Base-by-base conservation (phyloP, 2,329 filamentous ascomycete species). In the Trichoderma lentiforme region DNA sequence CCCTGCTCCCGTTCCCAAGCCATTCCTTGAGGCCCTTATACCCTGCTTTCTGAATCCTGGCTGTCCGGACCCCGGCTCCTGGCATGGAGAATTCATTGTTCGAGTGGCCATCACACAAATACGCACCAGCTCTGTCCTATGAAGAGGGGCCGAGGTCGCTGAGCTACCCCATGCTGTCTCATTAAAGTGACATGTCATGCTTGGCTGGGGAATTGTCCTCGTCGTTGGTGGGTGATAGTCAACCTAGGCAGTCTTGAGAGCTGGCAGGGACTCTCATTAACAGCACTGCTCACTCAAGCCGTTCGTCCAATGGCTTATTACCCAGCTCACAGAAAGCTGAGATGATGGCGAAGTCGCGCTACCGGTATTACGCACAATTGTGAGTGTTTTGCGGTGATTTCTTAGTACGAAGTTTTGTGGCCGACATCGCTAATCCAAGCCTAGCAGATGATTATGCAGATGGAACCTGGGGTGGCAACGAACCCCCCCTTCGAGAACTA, bases 151-250 rank as follows among this genome's bases (percentile, higher is more conserved):
- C 47, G 62, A 21, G n/a, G 53, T 43, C 56, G 56, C 63, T 67
- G 30, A 36, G 28, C 28, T 18, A 21, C 53, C 47, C 62, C 56
- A 30, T 65, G 63, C 63, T 28, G 70, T 62, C 39, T 28, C 63
- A 61, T 2, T 26, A 71, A 62, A 67, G 39, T 71, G 70, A 71
- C 70, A 51, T 58, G 62, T 71, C 70, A 71, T 71, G 62, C 70
- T 43, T 53, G 63, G 34, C 70, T 39, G 24, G 43, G 56, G 39
- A 61, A 51, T 39, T 61, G 30, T 57, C 36, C 32, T 57, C 39
- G 12, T 21, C 30, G 58, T 64, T 70, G 60, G 32, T 32, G 26
- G 30, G 64, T 30, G 47, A 57, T 24, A 8, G 30, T 34, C 56
- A 32, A 12, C 61, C 24, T n/a, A 30, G 11, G 21, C 30, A 21